These are phyloP conservation scores for Rheum nobile DNA, from an alignment of 148 eudicot species.

Conservation along the genomic window DNA sequence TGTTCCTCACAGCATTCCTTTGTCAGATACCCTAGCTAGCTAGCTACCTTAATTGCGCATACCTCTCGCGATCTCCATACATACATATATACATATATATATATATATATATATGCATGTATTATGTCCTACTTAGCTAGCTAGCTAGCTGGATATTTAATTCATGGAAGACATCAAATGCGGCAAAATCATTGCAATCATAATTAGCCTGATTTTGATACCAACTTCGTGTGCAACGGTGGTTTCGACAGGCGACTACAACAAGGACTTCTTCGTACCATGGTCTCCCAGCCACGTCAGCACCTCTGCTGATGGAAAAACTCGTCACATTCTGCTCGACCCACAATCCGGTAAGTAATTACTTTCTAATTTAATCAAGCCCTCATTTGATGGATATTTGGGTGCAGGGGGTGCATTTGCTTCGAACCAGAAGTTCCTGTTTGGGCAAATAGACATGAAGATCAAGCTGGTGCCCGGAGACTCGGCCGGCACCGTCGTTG, in stretches of 20 bases:
- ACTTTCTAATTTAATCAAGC: neutral
- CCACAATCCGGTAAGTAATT: constrained; percentile 46
- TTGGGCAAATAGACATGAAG: constrained; percentile 82
- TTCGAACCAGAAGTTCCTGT: constrained; percentile 66
- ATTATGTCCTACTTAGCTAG: neutral
- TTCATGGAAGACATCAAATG: neutral
- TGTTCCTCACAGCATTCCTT: constrained; percentile 16
- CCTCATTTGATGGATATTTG: neutral
- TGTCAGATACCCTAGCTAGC: neutral
- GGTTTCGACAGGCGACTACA: constrained; percentile 63
- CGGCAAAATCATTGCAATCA: neutral
- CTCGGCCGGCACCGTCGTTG: constrained; percentile 87
- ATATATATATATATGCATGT: constrained; percentile 22
- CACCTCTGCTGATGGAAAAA: constrained; percentile 61
- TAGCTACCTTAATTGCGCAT: neutral
- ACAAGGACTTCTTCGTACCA: constrained; percentile 60
- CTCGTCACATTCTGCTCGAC: constrained; percentile 52
- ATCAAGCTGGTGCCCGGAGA: constrained; percentile 60
- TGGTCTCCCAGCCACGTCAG: constrained; percentile 79
- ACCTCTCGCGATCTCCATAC: too few relatives aligned
- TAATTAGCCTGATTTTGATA: neutral
- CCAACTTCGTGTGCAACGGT: constrained; percentile 32
- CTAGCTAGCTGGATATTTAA: neutral
- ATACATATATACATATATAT: too few relatives aligned
- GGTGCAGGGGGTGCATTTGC: constrained; percentile 60